Percentiles rank a stretch among this genome's conserved stretches.
These are phyloP conservation scores for Anacardium occidentale DNA, from an alignment of 345 rosid genomes.

Conservation along the genomic window DNA sequence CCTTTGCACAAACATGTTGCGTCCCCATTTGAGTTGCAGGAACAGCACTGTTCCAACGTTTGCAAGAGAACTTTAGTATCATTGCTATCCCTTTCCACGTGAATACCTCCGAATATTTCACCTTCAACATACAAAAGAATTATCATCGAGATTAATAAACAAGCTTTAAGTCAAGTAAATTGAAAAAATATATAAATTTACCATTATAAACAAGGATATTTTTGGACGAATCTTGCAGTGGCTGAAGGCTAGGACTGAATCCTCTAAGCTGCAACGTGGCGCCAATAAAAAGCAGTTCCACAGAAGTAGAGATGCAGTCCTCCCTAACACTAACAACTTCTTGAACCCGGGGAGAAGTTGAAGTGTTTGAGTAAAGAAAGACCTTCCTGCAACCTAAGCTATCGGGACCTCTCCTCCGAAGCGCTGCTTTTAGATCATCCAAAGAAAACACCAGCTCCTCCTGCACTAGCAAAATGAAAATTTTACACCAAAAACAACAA, in stretches of 20 bases:
- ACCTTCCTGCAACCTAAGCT: conserved; percentile 57
- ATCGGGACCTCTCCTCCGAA: conserved; percentile 75
- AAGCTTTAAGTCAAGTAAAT: not conserved
- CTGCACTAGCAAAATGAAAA: conserved; percentile 14
- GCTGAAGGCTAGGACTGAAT: conserved; percentile 48
- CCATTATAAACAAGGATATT: conserved; percentile 77
- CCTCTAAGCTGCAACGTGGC: conserved; percentile 87
- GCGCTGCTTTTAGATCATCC: conserved; percentile 55
- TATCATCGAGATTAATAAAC: not conserved
- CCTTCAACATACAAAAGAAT: conserved; percentile 37
- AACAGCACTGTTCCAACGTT: conserved; percentile 46
- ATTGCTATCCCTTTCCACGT: conserved; percentile 50
- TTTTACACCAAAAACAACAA: too few relatives aligned
- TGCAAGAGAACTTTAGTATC: conserved; percentile 63
- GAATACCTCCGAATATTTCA: conserved; percentile 75
- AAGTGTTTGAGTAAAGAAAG: conserved; percentile 26
- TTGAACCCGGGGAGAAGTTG: conserved; percentile 19
- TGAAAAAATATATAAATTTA: conserved; percentile 9
- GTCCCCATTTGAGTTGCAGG: conserved; percentile 27
- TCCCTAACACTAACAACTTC: conserved; percentile 28
- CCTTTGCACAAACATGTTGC: conserved; percentile 23
- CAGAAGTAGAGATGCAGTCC: conserved; percentile 5
- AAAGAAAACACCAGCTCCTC: conserved; percentile 45
- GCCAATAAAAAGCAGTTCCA: conserved; percentile 60
- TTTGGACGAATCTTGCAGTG: conserved; percentile 55